phyloP scores from a whole-genome alignment of 2,329 filamentous ascomycete species.

The Penicillium sp. region DNA sequence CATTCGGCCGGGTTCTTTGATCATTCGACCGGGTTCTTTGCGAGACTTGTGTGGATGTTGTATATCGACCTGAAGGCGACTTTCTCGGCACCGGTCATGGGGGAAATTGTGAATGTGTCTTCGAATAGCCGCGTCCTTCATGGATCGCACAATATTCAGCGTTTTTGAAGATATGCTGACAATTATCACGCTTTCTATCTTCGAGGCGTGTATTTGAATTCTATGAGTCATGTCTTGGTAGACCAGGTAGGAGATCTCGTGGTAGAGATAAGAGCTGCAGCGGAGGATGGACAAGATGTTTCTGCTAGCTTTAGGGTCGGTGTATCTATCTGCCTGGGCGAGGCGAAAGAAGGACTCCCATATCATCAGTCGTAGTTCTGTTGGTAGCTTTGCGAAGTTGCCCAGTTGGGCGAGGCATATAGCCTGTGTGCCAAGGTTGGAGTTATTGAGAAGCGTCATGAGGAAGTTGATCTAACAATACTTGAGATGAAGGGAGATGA shows the following conservation, averaged over 20 bases:
- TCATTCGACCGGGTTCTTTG: not conserved
- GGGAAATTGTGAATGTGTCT: not conserved
- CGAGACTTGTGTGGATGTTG: not conserved
- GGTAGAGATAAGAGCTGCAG: not conserved
- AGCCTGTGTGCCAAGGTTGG: not conserved
- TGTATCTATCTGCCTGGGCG: not conserved
- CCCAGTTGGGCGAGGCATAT: not conserved
- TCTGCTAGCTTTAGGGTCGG: not conserved
- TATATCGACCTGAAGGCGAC: not conserved
- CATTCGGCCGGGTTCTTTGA: not conserved
- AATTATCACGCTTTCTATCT: not conserved
- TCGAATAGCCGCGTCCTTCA: not conserved
- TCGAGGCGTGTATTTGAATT: not conserved
- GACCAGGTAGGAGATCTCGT: not conserved
- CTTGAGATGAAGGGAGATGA: not conserved
- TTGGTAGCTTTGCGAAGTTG: not conserved
- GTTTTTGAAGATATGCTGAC: not conserved
- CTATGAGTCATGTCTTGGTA: not conserved
- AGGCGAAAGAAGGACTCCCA: not conserved
- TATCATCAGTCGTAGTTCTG: not conserved
- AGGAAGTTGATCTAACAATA: not conserved
- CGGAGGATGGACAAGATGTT: not conserved
- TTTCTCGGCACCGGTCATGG: not conserved
- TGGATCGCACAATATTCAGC: not conserved
- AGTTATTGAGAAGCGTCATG: not conserved